A percentile compares a stretch with the other conserved stretches of the same genome.
These are phyloP conservation scores for Pichia sp. DNA, from an alignment of 1,139 yeast genomes.

Conservation along the genomic window DNA sequence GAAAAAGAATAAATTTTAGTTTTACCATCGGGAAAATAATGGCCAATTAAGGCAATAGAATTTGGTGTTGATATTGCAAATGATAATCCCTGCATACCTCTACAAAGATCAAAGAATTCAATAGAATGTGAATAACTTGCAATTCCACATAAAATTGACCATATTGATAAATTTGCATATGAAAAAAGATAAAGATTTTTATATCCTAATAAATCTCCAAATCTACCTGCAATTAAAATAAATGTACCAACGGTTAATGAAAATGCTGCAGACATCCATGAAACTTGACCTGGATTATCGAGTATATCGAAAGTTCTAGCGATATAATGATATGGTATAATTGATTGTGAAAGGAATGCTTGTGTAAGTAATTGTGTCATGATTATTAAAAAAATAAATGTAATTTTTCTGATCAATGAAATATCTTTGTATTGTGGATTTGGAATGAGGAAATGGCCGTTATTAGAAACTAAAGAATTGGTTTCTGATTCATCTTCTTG, in stretches of 20 bases:
- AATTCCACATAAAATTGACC: conserved; percentile 49
- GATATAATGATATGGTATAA: conserved; percentile 35
- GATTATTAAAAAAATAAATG: conserved; percentile 32
- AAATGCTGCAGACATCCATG: conserved; percentile 58
- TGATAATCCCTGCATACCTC: conserved; percentile 59
- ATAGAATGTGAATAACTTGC: conserved; percentile 37
- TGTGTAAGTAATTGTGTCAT: conserved; percentile 46
- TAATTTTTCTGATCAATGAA: conserved; percentile 19
- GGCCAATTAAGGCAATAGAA: conserved; percentile 49
- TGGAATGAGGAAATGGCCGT: conserved; percentile 4
- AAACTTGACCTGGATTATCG: conserved; percentile 36
- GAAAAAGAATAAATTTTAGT: conserved; percentile 41
- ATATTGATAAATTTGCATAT: conserved; percentile 40
- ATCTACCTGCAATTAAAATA: conserved; percentile 52
- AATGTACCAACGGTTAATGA: conserved; percentile 59
- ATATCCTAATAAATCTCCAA: conserved; percentile 60
- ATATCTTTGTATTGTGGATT: conserved; percentile 18
- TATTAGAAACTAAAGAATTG: not conserved
- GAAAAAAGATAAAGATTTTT: conserved; percentile 44
- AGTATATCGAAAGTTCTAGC: conserved; percentile 35
- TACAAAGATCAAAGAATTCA: conserved; percentile 43
- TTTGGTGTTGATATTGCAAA: conserved; percentile 54
- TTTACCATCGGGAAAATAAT: conserved; percentile 41
- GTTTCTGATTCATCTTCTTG: too few relatives aligned
- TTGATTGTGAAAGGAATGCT: conserved; percentile 39